These are phyloP conservation scores for Geotrichum phurueaensis DNA, from an alignment of 1,139 yeast genomes.

Conservation along the genomic window DNA sequence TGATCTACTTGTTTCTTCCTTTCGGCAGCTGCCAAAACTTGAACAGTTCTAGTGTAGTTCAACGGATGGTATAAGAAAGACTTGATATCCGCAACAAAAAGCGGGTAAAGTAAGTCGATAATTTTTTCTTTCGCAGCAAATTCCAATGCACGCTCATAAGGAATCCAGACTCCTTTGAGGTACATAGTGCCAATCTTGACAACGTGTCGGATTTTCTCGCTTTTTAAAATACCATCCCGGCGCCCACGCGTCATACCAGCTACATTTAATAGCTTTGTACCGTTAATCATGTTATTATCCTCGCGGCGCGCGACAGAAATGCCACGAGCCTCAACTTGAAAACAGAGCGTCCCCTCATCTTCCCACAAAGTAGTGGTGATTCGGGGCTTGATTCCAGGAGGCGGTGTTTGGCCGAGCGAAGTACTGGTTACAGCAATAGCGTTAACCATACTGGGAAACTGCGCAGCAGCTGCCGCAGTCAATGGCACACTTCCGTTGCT, in stretches of 20 bases:
- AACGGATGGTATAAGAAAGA: constrained; percentile 29
- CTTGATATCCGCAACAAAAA: constrained; percentile 68
- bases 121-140: constrained; percentile 88
- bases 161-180: constrained; percentile 95
- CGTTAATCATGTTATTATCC: constrained; percentile 49
- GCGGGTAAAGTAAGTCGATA: constrained; percentile 76
- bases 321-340: constrained; percentile 52
- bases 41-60: constrained; percentile 35
- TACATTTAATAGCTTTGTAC: constrained; percentile 51
- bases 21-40: constrained; percentile 36
- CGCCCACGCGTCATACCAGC: constrained; percentile 55
- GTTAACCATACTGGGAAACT: constrained; percentile 33
- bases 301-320: constrained; percentile 47
- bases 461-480: constrained; percentile 23
- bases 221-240: constrained; percentile 86
- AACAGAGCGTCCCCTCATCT: constrained; percentile 88
- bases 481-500: neutral
- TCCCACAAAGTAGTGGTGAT: constrained; percentile 97
- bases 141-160: constrained; percentile 84
- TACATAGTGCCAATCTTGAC: constrained; percentile 97
- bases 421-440: constrained; percentile 25
- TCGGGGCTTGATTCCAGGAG: constrained; percentile 67
- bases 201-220: constrained; percentile 83
- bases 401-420: constrained; percentile 26
- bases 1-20: constrained; percentile 31